Evolutionary conservation across 139 green algal species (phyloP).

Genomic region (Penium margaritaceum): DNA sequence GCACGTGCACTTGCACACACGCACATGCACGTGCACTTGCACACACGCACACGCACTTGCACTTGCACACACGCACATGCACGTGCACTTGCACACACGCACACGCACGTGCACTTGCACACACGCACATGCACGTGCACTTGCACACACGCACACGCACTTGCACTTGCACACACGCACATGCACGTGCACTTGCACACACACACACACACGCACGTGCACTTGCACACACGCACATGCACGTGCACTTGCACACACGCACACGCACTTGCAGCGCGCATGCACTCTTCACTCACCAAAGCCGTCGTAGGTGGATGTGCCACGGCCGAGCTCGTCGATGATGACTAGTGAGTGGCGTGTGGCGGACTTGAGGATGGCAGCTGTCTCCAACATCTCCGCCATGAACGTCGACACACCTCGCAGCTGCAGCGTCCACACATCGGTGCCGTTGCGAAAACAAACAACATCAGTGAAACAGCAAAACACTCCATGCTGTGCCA

Average conservation of each 20-base stretch:
- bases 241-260: not conserved
- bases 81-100: not conserved
- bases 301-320: conserved; percentile 90
- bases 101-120: not conserved
- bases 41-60: not conserved
- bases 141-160: not conserved
- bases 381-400: conserved; percentile 92
- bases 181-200: not conserved
- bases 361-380: conserved; percentile 32
- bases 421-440: conserved; percentile 46
- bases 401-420: conserved; percentile 94
- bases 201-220: not conserved
- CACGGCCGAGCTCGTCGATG: conserved; percentile 90
- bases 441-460: too few relatives aligned
- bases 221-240: not conserved
- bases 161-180: too few relatives aligned
- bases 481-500: not conserved
- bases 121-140: not conserved
- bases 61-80: not conserved
- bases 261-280: not conserved
- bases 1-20: too few relatives aligned
- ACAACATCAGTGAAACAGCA: not conserved
- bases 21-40: not conserved
- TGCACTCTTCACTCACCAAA: conserved; percentile 73
- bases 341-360: conserved; percentile 72